Evolutionary conservation across 2,329 filamentous ascomycete genomes (phyloP).

Genomic region (Colletotrichum sojae): DNA sequence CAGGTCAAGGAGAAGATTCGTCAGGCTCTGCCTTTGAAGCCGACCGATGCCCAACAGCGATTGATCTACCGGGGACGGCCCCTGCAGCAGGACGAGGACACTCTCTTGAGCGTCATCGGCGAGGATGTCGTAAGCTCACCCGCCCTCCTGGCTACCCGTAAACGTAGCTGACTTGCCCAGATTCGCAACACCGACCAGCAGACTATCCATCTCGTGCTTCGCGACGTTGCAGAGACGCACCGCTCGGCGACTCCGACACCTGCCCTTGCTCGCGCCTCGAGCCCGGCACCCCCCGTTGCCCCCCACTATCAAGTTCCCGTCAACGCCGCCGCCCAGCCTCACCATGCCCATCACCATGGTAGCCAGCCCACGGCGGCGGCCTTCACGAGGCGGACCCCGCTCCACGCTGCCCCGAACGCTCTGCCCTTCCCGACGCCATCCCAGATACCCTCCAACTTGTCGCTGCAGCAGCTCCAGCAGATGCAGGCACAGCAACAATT

Average conservation of each 20-base stretch:
- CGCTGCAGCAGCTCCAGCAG: conserved; percentile 42
- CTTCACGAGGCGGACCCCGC: conserved; percentile 48
- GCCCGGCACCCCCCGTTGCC: conserved; percentile 43
- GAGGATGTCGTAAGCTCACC: conserved; percentile 63
- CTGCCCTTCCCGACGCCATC: conserved; percentile 50
- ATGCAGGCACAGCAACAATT: conserved; percentile 54
- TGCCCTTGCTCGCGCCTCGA: conserved; percentile 43
- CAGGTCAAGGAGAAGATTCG: conserved; percentile 73
- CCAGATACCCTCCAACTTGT: conserved; percentile 44
- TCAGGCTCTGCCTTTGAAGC: conserved; percentile 63
- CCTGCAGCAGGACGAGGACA: conserved; percentile 67
- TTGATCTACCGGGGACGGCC: conserved; percentile 74
- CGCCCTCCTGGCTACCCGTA: conserved; percentile 2
- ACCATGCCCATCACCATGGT: conserved; percentile 44
- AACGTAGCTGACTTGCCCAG: conserved; percentile 31
- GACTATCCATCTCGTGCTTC: conserved; percentile 68
- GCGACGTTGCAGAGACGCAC: conserved; percentile 53
- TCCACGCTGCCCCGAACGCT: conserved; percentile 46
- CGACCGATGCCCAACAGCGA: conserved; percentile 68
- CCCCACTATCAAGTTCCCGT: conserved; percentile 33
- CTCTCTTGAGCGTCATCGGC: conserved; percentile 70
- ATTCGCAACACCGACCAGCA: conserved; percentile 55
- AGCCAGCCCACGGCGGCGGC: conserved; percentile 47
- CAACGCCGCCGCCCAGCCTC: conserved; percentile 45
- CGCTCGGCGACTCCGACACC: conserved; percentile 44